phyloP scores from a whole-genome alignment of 495 filamentous ascomycete species.

The Paragyromitra xinjiangensis region DNA sequence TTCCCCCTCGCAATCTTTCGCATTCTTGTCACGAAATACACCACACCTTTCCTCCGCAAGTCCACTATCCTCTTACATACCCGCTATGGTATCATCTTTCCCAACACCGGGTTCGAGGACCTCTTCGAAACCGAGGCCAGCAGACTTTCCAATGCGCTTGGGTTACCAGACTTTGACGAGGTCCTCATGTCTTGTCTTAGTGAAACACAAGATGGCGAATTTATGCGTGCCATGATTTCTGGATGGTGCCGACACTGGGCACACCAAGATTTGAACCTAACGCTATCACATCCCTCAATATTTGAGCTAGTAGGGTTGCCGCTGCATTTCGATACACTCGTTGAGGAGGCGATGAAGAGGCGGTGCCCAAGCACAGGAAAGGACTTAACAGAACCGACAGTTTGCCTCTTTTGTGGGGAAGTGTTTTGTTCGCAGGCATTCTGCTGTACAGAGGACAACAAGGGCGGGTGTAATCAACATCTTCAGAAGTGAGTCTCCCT shows the following conservation, averaged over 20 bases:
- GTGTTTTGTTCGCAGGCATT: conserved; percentile 94
- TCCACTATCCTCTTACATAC: conserved; percentile 82
- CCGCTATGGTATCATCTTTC: conserved; percentile 87
- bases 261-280: conserved; percentile 5
- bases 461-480: conserved; percentile 91
- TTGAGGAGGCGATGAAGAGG: conserved; percentile 85
- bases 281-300: conserved; percentile 83
- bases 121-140: conserved; percentile 79
- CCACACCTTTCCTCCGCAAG: conserved; percentile 90
- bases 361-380: conserved; percentile 84
- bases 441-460: conserved; percentile 76
- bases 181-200: conserved; percentile 64
- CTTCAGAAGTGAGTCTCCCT: conserved; percentile 74
- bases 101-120: conserved; percentile 72
- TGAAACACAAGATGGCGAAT: conserved; percentile 40
- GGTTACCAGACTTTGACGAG: conserved; percentile 80
- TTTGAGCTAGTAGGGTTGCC: conserved; percentile 94
- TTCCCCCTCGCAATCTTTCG: conserved; percentile 60
- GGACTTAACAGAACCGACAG: conserved; percentile 84
- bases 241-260: conserved; percentile 76
- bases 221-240: conserved; percentile 66
- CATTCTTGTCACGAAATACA: conserved; percentile 75
- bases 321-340: conserved; percentile 88
- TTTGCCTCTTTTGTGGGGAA: conserved; percentile 95
- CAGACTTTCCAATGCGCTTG: conserved; percentile 76